These are phyloP conservation scores for Emmonsiellopsis sp. DNA, from an alignment of 2,329 filamentous ascomycete genomes.

Conservation along the genomic window DNA sequence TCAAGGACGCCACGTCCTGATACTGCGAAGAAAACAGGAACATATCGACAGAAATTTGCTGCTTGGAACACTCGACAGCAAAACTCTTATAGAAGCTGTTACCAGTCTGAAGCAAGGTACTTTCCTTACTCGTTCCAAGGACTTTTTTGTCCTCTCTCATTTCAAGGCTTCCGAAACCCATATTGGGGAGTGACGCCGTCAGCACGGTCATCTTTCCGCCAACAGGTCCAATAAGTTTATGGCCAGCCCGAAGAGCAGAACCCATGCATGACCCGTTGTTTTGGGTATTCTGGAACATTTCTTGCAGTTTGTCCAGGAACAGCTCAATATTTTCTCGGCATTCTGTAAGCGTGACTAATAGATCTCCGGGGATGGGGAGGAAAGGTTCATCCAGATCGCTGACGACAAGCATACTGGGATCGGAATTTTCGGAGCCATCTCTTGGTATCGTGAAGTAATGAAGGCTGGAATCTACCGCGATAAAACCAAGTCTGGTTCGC, in stretches of 20 bases:
- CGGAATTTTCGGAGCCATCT: slow-evolving; percentile 73
- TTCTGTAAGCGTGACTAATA: slow-evolving; percentile 81
- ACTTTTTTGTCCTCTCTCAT: slow-evolving; percentile 96
- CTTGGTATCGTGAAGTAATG: slow-evolving; percentile 95
- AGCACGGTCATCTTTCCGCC: slow-evolving; percentile 93
- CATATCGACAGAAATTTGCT: slow-evolving; percentile 97
- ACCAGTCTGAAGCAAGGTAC: slow-evolving; percentile 73
- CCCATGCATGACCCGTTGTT: slow-evolving; percentile 90
- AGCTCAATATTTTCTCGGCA: slow-evolving; percentile 83
- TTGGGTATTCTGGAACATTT: slow-evolving; percentile 95
- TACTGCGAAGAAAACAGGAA: slow-evolving; percentile 94
- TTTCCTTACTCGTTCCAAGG: slow-evolving; percentile 88
- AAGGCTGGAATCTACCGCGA: slow-evolving; percentile 87
- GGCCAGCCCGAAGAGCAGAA: slow-evolving; percentile 80
- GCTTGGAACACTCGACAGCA: slow-evolving; percentile 96
- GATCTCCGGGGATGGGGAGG: slow-evolving; percentile 82
- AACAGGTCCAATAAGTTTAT: slow-evolving; percentile 89
- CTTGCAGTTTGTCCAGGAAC: slow-evolving; percentile 82
- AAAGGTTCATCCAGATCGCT: slow-evolving; percentile 96
- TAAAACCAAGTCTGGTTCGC: slow-evolving; percentile 84
- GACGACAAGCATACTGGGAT: slow-evolving; percentile 86
- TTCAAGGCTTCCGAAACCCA: slow-evolving; percentile 81
- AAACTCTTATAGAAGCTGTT: slow-evolving; percentile 99
- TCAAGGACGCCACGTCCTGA: slow-evolving; percentile 92
- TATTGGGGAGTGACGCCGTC: slow-evolving; percentile 79